Conservation (phyloP, 192 early-diverging fungal genomes). For the Tieghemiomyces parasiticus region DNA sequence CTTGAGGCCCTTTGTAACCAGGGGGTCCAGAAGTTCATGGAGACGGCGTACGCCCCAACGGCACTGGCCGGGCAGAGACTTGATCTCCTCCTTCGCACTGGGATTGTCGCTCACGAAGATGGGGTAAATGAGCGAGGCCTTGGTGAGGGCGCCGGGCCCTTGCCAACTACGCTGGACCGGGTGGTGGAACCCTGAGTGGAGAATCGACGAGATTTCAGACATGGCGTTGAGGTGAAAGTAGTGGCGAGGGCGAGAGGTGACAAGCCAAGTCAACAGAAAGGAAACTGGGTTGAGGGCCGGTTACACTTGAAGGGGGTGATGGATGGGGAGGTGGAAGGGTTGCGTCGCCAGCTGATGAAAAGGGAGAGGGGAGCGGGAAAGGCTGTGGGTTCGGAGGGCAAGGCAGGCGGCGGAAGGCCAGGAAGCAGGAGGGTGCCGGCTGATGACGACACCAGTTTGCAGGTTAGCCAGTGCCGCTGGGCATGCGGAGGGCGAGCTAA, state of each 20-base stretch:
- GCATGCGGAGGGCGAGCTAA: no score
- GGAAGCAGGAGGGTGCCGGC: no score
- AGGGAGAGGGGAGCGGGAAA: no score
- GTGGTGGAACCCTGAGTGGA: conserved; percentile 82
- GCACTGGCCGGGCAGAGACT: conserved; percentile 74
- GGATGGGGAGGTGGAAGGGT: no score
- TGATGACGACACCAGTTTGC: no score
- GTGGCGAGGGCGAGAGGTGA: background rate
- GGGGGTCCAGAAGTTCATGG: conserved; percentile 53
- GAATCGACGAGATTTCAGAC: conserved; percentile 41
- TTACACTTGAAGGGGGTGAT: no score
- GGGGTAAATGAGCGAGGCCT: conserved; percentile 76
- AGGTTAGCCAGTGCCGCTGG: no score
- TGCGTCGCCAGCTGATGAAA: no score
- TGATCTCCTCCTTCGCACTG: conserved; percentile 60
- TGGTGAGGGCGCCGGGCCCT: conserved; percentile 45
- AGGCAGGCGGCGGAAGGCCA: no score
- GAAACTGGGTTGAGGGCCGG: background rate
- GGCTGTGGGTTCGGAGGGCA: no score
- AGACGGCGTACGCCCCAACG: conserved; percentile 71
- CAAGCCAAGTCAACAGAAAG: background rate
- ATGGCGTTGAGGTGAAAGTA: background rate
- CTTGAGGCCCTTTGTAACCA: conserved; percentile 76
- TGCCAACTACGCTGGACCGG: conserved; percentile 71
- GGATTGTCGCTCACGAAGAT: conserved; percentile 81